Percentiles rank a stretch among this genome's conserved stretches.
Evolutionary conservation across 2,329 filamentous ascomycete genomes (phyloP).

Genomic region (Fusarium napiforme): DNA sequence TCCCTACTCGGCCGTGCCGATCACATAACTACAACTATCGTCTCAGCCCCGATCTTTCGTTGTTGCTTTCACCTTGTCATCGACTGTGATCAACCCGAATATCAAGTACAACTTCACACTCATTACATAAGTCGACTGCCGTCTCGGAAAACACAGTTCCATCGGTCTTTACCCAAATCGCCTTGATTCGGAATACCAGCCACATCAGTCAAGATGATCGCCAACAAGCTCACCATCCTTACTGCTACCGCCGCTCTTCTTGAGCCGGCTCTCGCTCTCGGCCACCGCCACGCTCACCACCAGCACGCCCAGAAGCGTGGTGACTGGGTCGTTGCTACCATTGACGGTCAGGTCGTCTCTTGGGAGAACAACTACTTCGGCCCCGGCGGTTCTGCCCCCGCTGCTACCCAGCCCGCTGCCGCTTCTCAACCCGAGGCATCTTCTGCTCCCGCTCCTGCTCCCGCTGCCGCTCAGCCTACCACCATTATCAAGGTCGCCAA

Average conservation of each 20-base stretch:
- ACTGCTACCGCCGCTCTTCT: slow-evolving; percentile 57
- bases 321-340: slow-evolving; percentile 52
- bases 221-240: slow-evolving; percentile 56
- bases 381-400: slow-evolving; percentile 40
- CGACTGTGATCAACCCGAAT: slow-evolving; percentile 37
- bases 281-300: slow-evolving; percentile 56
- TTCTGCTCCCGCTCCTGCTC: slow-evolving; percentile 14
- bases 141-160: slow-evolving; percentile 6
- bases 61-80: slow-evolving; percentile 26
- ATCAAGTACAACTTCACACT: slow-evolving; percentile 21
- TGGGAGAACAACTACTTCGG: slow-evolving; percentile 53
- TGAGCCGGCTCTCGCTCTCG: slow-evolving; percentile 56
- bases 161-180: background rate
- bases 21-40: slow-evolving; percentile 34
- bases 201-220: slow-evolving; percentile 52
- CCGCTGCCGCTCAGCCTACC: slow-evolving; percentile 28
- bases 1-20: slow-evolving; percentile 52
- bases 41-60: slow-evolving; percentile 32
- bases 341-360: slow-evolving; percentile 50
- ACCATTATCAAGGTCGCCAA: slow-evolving; percentile 44
- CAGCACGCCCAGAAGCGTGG: slow-evolving; percentile 47
- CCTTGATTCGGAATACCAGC: background rate
- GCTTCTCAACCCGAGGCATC: slow-evolving; percentile 17
- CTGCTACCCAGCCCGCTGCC: slow-evolving; percentile 33
- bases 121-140: slow-evolving; percentile 24